These are phyloP conservation scores for Epichloe amarillans DNA, from an alignment of 2,329 filamentous ascomycete genomes.

Conservation along the genomic window DNA sequence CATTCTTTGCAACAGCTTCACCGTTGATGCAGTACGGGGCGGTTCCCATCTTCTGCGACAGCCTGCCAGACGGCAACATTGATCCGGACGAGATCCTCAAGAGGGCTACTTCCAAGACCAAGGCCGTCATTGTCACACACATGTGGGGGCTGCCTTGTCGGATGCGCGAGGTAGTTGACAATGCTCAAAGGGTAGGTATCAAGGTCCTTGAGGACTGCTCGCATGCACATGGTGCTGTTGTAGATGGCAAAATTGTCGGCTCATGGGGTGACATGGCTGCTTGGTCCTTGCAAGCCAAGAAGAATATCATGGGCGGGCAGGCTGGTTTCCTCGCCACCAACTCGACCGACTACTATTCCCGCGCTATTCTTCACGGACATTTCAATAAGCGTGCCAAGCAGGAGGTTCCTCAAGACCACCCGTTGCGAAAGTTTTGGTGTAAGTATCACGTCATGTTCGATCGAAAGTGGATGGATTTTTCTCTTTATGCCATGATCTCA, in stretches of 20 bases:
- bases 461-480: no score
- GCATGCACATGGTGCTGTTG: constrained; percentile 1
- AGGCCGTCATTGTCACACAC: constrained; percentile 5
- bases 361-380: not conserved
- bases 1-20: constrained; percentile 2
- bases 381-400: not conserved
- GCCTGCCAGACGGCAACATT: not conserved
- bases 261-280: constrained; percentile 1
- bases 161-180: constrained; percentile 1
- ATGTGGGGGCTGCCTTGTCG: constrained; percentile 5
- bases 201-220: constrained; percentile 5
- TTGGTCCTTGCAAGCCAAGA: not conserved
- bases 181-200: no score
- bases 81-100: constrained; percentile 1
- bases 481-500: no score
- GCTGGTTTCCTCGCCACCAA: not conserved
- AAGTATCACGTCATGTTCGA: no score
- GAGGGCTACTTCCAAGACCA: not conserved
- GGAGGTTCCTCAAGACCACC: not conserved
- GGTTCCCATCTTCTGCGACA: constrained; percentile 2
- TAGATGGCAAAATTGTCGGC: constrained; percentile 2
- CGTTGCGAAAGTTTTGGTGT: not conserved
- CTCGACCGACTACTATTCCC: not conserved
- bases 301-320: not conserved
- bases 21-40: constrained; percentile 3